These are phyloP conservation scores for Geotrichum ghanense DNA, from an alignment of 805 yeast species.

Conservation along the genomic window DNA sequence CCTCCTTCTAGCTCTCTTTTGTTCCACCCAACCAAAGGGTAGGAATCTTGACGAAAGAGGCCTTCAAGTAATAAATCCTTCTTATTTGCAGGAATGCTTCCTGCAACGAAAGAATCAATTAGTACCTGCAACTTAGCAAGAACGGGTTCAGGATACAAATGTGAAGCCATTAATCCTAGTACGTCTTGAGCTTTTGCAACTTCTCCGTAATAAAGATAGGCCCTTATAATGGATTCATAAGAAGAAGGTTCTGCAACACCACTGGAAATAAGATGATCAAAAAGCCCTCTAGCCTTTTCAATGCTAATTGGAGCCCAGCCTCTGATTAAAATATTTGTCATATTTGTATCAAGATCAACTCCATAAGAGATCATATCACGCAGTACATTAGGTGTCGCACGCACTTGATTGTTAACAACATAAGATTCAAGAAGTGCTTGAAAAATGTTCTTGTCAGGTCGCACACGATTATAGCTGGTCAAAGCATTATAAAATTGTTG, in stretches of 20 bases:
- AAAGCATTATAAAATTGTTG: constrained; percentile 24
- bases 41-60: constrained; percentile 17
- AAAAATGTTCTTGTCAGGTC: constrained; percentile 29
- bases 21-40: constrained; percentile 4
- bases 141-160: constrained; percentile 23
- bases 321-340: constrained; percentile 24
- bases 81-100: not conserved
- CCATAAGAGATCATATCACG: constrained; percentile 24
- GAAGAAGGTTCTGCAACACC: constrained; percentile 25
- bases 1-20: not conserved
- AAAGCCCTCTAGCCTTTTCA: constrained; percentile 18
- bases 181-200: constrained; percentile 15
- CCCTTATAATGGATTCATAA: constrained; percentile 25
- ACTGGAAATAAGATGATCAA: constrained; percentile 16
- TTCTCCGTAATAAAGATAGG: constrained; percentile 19
- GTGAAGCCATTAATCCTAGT: constrained; percentile 15
- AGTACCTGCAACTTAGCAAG: constrained; percentile 17
- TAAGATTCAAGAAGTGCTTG: constrained; percentile 30
- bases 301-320: constrained; percentile 26
- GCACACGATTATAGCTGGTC: constrained; percentile 20
- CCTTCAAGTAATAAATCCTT: constrained; percentile 12
- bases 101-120: constrained; percentile 3
- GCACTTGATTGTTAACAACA: constrained; percentile 23
- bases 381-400: constrained; percentile 22
- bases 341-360: constrained; percentile 23